Base-by-base conservation (phyloP, 768 basidiomycete genomes). In the Rhizopogon sp. region DNA sequence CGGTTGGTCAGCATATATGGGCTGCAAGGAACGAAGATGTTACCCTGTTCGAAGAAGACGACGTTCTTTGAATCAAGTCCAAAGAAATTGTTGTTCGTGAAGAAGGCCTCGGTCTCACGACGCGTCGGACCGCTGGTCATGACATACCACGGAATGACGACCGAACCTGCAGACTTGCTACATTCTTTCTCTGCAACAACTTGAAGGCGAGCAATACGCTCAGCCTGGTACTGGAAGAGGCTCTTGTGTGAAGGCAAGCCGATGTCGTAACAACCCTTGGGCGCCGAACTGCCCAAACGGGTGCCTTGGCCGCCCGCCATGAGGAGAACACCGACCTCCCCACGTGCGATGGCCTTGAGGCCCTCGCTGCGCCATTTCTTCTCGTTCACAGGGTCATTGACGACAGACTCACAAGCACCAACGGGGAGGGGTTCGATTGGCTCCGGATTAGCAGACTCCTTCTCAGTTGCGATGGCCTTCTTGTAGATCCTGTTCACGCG, bases 281-380 rank as follows among this genome's bases (percentile, higher is more conserved):
- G 97, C 5, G 89, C 89, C 31, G 80, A 82, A 65, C 90, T 93
- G 31, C 97, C 97, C 42, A 99, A 75, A 53, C 97, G 80, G 17
- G 95, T 97, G 13, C 97, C 97, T 73, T 99, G 97, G 1, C 97
- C 97, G 40, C 97, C 97, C 7, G 97, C 97, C 90, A 99, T 92
- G 62, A 99, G 81, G 44, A 99, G 78, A 9, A 98, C 95, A n/a
- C 87, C 97, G 39, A 98, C 94, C 62, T 92, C 76, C 57, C 92
- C 87, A 37, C 80, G 72, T 16, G 86, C 80, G 64, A 98, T 84
- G 45, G 96, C 94, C 40, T 83, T 73, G 39, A 98, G 75, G 35
- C 97, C 97, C 43, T 79, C 77, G 11, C 72, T 65, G n/a, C 83
- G 77, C 95, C 95, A 98, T 70, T 83, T 80, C 11, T 69, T 68